Conservation (phyloP, 345 rosid species). For the Eutrema japonicum region DNA sequence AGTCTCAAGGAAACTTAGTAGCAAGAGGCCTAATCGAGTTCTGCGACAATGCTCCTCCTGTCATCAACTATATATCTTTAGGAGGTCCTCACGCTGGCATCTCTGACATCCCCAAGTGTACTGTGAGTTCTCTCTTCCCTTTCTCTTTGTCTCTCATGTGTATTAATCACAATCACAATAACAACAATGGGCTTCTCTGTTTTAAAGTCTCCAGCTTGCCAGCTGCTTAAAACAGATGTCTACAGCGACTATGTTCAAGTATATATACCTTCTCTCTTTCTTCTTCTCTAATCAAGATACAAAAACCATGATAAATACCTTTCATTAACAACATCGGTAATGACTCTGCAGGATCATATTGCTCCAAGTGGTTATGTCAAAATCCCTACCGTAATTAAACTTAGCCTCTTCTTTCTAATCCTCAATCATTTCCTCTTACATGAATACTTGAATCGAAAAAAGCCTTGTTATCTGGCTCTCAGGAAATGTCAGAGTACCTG, state of each 20-base stretch:
- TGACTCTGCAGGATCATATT: conserved; percentile 39
- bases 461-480: neutral
- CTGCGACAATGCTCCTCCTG: conserved; percentile 81
- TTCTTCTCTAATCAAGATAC: conserved; percentile 13
- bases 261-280: conserved; percentile 16
- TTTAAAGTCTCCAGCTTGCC: neutral
- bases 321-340: neutral
- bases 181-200: neutral
- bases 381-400: conserved; percentile 30
- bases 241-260: conserved; percentile 35
- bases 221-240: conserved; percentile 21
- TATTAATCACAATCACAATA: neutral
- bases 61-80: conserved; percentile 75
- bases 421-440: neutral
- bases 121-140: conserved; percentile 46
- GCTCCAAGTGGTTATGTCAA: conserved; percentile 38
- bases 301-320: neutral
- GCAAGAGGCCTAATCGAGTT: conserved; percentile 83
- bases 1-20: conserved; percentile 89
- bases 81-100: conserved; percentile 97
- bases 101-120: conserved; percentile 70
- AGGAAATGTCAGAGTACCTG: conserved; percentile 29
- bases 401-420: neutral
- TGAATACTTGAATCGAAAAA: neutral
- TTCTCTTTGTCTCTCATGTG: neutral